Evolutionary conservation across 495 filamentous ascomycete genomes (phyloP).

Genomic region (Daldinia concentrica): DNA sequence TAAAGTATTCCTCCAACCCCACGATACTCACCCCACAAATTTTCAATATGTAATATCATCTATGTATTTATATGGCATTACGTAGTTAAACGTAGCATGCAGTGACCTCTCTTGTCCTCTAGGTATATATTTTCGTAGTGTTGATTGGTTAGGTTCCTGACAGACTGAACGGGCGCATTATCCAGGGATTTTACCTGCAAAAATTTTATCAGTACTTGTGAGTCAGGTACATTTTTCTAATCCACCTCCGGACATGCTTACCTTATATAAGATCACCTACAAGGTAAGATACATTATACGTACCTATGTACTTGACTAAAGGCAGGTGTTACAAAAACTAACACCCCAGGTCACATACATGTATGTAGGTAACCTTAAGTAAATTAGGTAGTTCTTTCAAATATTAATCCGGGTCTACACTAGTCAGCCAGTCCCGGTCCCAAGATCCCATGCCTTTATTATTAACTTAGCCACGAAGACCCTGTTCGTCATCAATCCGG

Average conservation of each 20-base stretch:
- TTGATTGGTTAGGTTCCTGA: no score
- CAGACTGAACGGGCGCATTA: no score
- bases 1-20: background rate
- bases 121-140: no score
- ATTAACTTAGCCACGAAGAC: background rate
- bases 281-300: background rate
- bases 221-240: no score
- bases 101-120: no score
- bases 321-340: background rate
- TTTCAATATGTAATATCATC: background rate
- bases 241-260: background rate
- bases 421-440: background rate
- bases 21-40: background rate
- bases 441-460: background rate
- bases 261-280: background rate
- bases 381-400: no score
- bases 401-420: background rate
- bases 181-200: no score
- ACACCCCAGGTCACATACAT: no score
- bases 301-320: background rate
- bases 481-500: conserved; percentile 30
- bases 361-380: no score
- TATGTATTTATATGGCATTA: background rate
- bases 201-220: no score
- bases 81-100: background rate